phyloP scores from a whole-genome alignment of 2,329 filamentous ascomycete species.

The Incumbomyces delicatus region DNA sequence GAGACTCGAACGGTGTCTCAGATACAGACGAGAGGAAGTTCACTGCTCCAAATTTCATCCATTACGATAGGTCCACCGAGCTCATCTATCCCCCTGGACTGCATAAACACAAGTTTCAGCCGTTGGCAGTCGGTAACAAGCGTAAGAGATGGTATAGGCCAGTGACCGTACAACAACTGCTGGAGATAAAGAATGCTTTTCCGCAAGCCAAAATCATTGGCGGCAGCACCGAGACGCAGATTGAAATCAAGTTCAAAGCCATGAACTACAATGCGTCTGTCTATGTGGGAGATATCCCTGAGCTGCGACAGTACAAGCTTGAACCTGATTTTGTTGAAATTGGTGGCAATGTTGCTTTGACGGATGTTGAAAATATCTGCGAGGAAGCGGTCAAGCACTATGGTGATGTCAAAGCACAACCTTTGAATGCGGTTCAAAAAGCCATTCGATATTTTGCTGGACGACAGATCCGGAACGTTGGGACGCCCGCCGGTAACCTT shows the following conservation, averaged over 20 bases:
- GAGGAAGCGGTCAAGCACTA: constrained; percentile 71
- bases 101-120: constrained; percentile 69
- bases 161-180: constrained; percentile 71
- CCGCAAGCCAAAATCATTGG: constrained; percentile 89
- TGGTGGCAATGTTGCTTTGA: constrained; percentile 84
- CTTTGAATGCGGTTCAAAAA: constrained; percentile 85
- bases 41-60: constrained; percentile 81
- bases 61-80: constrained; percentile 87
- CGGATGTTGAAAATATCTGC: constrained; percentile 79
- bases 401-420: constrained; percentile 59
- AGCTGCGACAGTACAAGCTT: constrained; percentile 72
- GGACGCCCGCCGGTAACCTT: constrained; percentile 87
- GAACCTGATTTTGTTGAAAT: constrained; percentile 77
- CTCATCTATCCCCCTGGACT: constrained; percentile 86
- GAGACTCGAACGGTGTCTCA: constrained; percentile 41
- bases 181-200: constrained; percentile 80
- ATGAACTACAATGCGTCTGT: constrained; percentile 83
- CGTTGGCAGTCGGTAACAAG: constrained; percentile 87
- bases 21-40: constrained; percentile 47
- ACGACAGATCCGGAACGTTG: constrained; percentile 93
- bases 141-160: constrained; percentile 88
- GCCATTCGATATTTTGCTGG: constrained; percentile 93
- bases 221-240: constrained; percentile 93
- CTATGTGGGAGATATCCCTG: constrained; percentile 85
- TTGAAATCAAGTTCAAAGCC: constrained; percentile 96